Percentiles rank a stretch among this genome's conserved stretches.
Evolutionary conservation across 2,329 filamentous ascomycete species (phyloP).

Genomic region (Pestalotiopsis sp.): DNA sequence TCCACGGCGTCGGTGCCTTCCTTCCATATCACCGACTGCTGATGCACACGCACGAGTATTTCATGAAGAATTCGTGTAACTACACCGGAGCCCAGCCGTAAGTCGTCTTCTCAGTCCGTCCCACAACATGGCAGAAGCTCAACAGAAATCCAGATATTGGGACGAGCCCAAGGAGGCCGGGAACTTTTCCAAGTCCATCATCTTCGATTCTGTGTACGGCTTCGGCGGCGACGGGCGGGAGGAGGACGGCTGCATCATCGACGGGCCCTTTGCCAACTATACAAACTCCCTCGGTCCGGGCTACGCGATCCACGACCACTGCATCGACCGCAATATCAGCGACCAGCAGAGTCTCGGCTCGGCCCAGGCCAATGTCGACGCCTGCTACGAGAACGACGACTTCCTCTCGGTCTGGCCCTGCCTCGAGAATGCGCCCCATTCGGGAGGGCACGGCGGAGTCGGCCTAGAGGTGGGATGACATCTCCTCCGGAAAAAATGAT

Average conservation of each 20-base stretch:
- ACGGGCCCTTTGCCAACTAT: constrained; percentile 38
- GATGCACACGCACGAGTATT: constrained; percentile 6
- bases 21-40: constrained; percentile 10
- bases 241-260: constrained; percentile 29
- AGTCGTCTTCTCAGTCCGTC: fast-evolving
- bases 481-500: background rate
- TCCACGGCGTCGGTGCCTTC: background rate
- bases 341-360: background rate
- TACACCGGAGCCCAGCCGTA: constrained; percentile 5
- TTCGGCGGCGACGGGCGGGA: constrained; percentile 35
- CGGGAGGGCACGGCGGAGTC: background rate
- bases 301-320: constrained; percentile 21
- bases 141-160: background rate
- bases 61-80: constrained; percentile 3
- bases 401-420: background rate
- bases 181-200: background rate
- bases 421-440: background rate
- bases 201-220: constrained; percentile 1
- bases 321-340: constrained; percentile 23
- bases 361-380: background rate
- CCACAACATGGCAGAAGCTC: background rate
- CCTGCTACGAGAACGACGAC: background rate
- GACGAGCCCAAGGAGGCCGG: constrained; percentile 11
- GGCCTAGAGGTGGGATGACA: background rate
- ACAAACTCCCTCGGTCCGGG: constrained; percentile 32